Conservation (phyloP, 108 stramenopile genomes). For the Nitzschia palea region DNA sequence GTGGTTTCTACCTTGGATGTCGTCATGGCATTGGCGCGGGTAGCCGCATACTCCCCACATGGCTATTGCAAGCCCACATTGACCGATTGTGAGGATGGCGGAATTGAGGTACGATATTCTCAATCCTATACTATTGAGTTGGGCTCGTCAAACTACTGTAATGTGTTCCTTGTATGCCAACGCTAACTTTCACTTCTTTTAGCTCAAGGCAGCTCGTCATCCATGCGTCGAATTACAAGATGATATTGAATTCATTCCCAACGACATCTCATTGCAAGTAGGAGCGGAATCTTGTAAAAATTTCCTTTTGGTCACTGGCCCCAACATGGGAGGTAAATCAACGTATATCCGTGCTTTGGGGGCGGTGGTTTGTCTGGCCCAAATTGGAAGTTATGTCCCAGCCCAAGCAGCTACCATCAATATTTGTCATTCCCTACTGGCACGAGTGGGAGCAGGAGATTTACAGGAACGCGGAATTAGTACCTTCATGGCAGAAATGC, state of each 20-base stretch:
- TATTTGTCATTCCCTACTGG: slow-evolving; percentile 88
- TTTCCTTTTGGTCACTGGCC: slow-evolving; percentile 93
- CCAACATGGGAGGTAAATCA: slow-evolving; percentile 91
- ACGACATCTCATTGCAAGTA: slow-evolving; percentile 81
- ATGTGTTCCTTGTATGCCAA: not conserved
- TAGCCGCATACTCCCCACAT: slow-evolving; percentile 81
- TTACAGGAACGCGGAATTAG: slow-evolving; percentile 92
- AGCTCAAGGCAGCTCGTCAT: slow-evolving; percentile 87
- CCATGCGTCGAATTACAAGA: slow-evolving; percentile 96
- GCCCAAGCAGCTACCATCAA: slow-evolving; percentile 84
- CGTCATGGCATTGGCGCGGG: slow-evolving; percentile 76
- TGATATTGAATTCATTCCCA: slow-evolving; percentile 91
- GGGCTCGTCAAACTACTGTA: not conserved
- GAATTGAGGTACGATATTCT: slow-evolving; percentile 69
- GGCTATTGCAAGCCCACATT: slow-evolving; percentile 89
- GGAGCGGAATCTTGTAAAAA: slow-evolving; percentile 37
- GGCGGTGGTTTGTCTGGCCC: slow-evolving; percentile 93
- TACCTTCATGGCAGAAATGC: slow-evolving; percentile 99
- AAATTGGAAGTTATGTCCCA: slow-evolving; percentile 92
- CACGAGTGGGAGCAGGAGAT: slow-evolving; percentile 96
- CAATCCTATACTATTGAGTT: not conserved
- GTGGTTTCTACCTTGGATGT: slow-evolving; percentile 84
- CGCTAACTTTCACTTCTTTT: not conserved
- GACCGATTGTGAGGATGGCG: slow-evolving; percentile 78
- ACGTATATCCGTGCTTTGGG: slow-evolving; percentile 97